Base-by-base conservation (phyloP, 768 basidiomycete species). In the Leccinellum rugosiceps region DNA sequence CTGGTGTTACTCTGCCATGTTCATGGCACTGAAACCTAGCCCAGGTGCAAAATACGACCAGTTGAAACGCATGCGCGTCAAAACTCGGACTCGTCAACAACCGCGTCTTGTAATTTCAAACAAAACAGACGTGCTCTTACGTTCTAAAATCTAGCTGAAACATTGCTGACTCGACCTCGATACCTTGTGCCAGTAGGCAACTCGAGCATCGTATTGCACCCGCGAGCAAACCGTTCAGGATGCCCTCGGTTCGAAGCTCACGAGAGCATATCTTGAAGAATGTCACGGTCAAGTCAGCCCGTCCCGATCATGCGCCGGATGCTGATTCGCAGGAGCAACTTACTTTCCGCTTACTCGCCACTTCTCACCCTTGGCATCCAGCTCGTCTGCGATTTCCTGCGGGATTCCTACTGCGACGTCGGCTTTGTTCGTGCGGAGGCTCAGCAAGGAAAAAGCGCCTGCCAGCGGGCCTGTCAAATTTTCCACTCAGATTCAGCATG, bases 381-480 rank as follows among this genome's bases (percentile, higher is more conserved):
- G 74, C 50, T 78, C 75, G 58, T 89, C 86, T 1, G 84, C 92
- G 1, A 84, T 74, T 0, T 86, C 87, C 62, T 84, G 77, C 17
- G 60, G 14, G 43, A 99, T 78, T 0, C 93, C 96, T 25, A 92
- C 92, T 6, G 87, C 89, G 2, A 97, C 94, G 67, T 98, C 94
- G 0, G 96, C 96, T 72, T 99, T 99, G 77, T 89, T 92, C 1
- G 96, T 98, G 17, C 96, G 82, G 57, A 98, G 74, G 66, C 91
- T 92, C 25, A 98, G 74, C 8, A 97, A 68, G 0, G 90, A 88
- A 74, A 96, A 90, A 9, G 85, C 76, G 1, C 90, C 89, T 0
- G 84, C 83, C 10, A 98, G 73, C 2, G 91, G 90, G 5, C 94
- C 92, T 87, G 63, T 52, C 28, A 25, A 65, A 0, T 43, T 23